A percentile compares a stretch with the other conserved stretches of the same genome.
phyloP scores from a whole-genome alignment of 1,284 basidiomycete genomes.

The Pseudozyma pruni region DNA sequence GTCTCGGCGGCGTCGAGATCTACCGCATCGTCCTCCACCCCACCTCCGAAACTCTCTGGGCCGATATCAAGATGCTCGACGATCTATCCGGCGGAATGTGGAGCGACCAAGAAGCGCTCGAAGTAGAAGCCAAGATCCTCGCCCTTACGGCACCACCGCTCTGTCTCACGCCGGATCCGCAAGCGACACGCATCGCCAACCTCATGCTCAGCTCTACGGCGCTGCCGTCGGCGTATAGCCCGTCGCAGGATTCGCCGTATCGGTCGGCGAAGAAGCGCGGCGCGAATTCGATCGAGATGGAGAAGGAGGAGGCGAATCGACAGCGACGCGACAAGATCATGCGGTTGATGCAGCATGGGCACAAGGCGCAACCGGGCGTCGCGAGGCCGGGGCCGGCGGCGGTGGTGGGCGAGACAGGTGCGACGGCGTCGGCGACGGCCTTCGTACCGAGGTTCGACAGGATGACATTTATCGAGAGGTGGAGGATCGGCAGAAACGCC shows the following conservation, averaged over 20 bases:
- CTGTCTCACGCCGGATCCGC: constrained; percentile 62
- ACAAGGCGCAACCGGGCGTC: constrained; percentile 22
- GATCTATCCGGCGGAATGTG: constrained; percentile 54
- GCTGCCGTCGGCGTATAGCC: constrained; percentile 42
- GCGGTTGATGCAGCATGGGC: constrained; percentile 61
- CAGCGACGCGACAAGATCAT: constrained; percentile 60
- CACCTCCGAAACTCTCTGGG: constrained; percentile 60
- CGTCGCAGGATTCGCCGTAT: constrained; percentile 41
- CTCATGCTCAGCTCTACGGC: constrained; percentile 62
- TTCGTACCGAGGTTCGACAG: constrained; percentile 57
- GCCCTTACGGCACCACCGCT: constrained; percentile 61
- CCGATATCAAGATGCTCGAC: constrained; percentile 61
- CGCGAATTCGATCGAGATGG: constrained; percentile 59
- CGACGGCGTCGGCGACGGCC: constrained; percentile 19
- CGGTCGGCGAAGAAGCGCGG: constrained; percentile 41
- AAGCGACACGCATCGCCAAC: constrained; percentile 63
- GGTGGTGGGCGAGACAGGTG: constrained; percentile 6
- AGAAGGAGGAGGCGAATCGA: constrained; percentile 49
- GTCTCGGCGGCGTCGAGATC: constrained; percentile 52
- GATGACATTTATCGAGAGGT: constrained; percentile 58
- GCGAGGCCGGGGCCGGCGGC: constrained; percentile 2
- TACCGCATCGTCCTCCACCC: constrained; percentile 64
- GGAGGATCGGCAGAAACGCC: constrained; percentile 57
- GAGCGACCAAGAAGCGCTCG: constrained; percentile 63
- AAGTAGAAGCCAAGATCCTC: constrained; percentile 61